Evolutionary conservation across 257 asterid species (phyloP).

Genomic region (Solanum acaule): DNA sequence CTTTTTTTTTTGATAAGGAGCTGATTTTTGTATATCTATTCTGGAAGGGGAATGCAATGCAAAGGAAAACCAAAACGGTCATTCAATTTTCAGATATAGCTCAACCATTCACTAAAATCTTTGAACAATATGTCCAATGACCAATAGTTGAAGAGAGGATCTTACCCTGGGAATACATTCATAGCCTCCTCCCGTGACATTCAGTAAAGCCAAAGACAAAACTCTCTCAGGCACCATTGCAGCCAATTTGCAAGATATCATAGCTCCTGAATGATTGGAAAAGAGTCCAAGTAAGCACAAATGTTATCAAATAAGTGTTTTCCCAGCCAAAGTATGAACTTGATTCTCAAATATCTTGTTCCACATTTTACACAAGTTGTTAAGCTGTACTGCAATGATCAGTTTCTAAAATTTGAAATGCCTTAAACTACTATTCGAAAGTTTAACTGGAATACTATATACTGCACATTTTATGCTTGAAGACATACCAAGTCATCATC

Average conservation of each 20-base stretch:
- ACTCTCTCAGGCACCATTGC: slow-evolving; percentile 75
- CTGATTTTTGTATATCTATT: neutral
- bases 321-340: neutral
- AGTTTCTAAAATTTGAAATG: neutral
- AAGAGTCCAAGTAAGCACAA: neutral
- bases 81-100: neutral
- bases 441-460: neutral
- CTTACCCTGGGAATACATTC: slow-evolving; percentile 90
- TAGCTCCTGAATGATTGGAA: slow-evolving; percentile 59
- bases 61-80: neutral
- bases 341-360: neutral
- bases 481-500: neutral
- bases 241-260: slow-evolving; percentile 93
- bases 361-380: neutral
- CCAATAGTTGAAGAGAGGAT: neutral
- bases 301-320: neutral
- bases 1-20: too few species aligned
- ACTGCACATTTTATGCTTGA: neutral
- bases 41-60: neutral
- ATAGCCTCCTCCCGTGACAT: slow-evolving; percentile 98
- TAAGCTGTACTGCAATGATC: neutral
- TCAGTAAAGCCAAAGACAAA: slow-evolving; percentile 77
- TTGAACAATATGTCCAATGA: neutral
- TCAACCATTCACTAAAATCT: neutral
- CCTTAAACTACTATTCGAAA: neutral